phyloP scores from a whole-genome alignment of 179 eudicot genomes.

The Drosera spatulata region DNA sequence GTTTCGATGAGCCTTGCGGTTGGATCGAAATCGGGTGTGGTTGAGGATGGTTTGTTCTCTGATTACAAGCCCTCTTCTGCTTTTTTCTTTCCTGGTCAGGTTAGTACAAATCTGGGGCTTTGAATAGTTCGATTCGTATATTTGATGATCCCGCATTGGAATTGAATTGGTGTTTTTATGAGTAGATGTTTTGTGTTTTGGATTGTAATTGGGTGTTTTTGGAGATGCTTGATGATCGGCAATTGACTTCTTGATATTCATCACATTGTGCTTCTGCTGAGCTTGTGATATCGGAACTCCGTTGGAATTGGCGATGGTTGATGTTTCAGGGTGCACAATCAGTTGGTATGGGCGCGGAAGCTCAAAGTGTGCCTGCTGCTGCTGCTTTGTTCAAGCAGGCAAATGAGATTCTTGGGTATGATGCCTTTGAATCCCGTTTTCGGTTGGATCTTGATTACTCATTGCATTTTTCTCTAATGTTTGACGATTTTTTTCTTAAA shows the following conservation, averaged over 20 bases:
- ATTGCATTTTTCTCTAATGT: not conserved
- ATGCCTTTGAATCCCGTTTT: not conserved
- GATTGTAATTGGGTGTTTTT: too few relatives aligned
- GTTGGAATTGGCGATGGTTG: not conserved
- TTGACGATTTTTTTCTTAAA: not conserved
- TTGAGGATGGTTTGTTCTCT: slow-evolving; percentile 49
- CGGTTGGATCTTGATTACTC: not conserved
- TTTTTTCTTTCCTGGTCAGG: slow-evolving; percentile 93
- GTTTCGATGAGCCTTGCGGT: slow-evolving; percentile 54
- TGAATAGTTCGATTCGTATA: slow-evolving; percentile 8
- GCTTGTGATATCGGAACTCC: too few relatives aligned
- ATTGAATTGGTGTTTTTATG: too few relatives aligned
- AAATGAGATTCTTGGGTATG: slow-evolving; percentile 80
- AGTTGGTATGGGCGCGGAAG: slow-evolving; percentile 27
- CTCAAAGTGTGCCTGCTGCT: slow-evolving; percentile 80
- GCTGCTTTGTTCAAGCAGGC: slow-evolving; percentile 68
- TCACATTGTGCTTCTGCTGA: too few relatives aligned
- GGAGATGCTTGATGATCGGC: not conserved
- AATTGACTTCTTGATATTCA: not conserved
- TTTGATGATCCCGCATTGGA: too few relatives aligned
- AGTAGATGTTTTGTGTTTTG: too few relatives aligned
- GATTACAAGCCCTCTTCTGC: slow-evolving; percentile 63
- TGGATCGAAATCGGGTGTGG: slow-evolving; percentile 36
- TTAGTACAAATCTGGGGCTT: slow-evolving; percentile 8
- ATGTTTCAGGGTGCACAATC: slow-evolving; percentile 70